Evolutionary conservation across 257 asterid genomes (phyloP), one percentile per base, ranked within the genome.

Genomic region (Capsicum rhomboideum): DNA sequence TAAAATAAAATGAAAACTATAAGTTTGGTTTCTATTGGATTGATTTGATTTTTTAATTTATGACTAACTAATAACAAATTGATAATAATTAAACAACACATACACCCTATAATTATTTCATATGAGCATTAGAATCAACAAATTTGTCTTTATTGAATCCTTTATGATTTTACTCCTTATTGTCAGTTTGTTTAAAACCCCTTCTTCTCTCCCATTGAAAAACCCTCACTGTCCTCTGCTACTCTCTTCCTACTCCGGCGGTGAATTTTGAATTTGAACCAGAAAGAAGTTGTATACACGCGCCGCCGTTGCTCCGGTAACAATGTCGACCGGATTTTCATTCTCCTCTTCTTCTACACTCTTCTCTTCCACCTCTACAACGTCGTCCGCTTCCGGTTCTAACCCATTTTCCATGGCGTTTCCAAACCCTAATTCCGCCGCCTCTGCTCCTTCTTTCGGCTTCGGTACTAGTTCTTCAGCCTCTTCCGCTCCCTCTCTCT

Each of bases 261-360:
- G 46, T 77, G 44, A 49, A 14, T 50, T 77, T 50, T 50, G 63
- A 50, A 77, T 17, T 50, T 50, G 63, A 50, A 77, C 28, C 16
- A 50, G 42, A 2, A 23, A 49, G 10, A 50, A 26, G 44, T 50
- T 31, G 13, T 14, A 67, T 67, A 46, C 42, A 75, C 42, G 42
- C 14, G 63, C 82, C 13, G 23, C 46, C 82, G 63, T n/a, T 67
- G 68, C 34, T 67, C 85, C 34, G 52, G 23, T n/a, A 31, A 31
- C 85, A 67, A 82, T 82, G 85, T 92, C 97, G 50, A 86, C 94
- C 10, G 93, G 91, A 80, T 91, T 92, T 82, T 56, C 87, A 64
- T 91, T 86, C 78, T 84, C 92, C 83, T 59, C 82, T 81, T 29
- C 88, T n/a, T 58, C 90, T 13, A 21, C 80, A 10, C 77, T 52